Evolutionary conservation across 2,329 filamentous ascomycete species (phyloP).

Genomic region (Talaromyces sp.): DNA sequence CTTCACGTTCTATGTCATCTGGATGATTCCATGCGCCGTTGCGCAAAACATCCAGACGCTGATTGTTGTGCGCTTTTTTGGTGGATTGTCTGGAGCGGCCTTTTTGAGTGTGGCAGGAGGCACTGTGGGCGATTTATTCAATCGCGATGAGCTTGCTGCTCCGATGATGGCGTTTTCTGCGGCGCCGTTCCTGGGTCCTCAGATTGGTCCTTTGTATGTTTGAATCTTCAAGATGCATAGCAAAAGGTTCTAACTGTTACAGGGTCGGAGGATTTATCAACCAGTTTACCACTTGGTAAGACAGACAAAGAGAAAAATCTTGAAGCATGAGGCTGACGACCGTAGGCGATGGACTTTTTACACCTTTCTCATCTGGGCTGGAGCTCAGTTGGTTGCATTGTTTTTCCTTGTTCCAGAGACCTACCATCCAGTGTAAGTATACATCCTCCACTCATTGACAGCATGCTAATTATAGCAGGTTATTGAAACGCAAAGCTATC

Average conservation of each 20-base stretch:
- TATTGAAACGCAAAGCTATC: constrained; percentile 53
- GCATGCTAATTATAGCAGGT: constrained; percentile 31
- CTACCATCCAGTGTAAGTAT: constrained; percentile 58
- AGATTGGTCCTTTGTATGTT: constrained; percentile 57
- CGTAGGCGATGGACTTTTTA: constrained; percentile 74
- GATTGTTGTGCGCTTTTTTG: constrained; percentile 72
- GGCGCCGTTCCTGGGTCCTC: constrained; percentile 54
- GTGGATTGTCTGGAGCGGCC: constrained; percentile 46
- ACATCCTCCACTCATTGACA: constrained; percentile 29
- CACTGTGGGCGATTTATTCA: constrained; percentile 63
- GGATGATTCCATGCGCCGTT: constrained; percentile 76
- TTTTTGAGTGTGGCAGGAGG: constrained; percentile 67
- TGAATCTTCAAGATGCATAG: not conserved
- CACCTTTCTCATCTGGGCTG: constrained; percentile 76
- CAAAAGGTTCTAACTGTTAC: constrained; percentile 10
- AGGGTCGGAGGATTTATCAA: constrained; percentile 75
- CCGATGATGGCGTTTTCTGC: constrained; percentile 81
- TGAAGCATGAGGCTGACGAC: not conserved
- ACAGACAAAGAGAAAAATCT: not conserved
- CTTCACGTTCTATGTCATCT: constrained; percentile 72
- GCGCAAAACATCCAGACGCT: constrained; percentile 79
- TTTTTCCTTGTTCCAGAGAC: constrained; percentile 81
- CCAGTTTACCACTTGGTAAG: constrained; percentile 52
- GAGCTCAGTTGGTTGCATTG: constrained; percentile 53
- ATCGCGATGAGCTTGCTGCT: constrained; percentile 62